Evolutionary conservation across 1,139 yeast species (phyloP).

Genomic region (Nakaseomyces delphensis): DNA sequence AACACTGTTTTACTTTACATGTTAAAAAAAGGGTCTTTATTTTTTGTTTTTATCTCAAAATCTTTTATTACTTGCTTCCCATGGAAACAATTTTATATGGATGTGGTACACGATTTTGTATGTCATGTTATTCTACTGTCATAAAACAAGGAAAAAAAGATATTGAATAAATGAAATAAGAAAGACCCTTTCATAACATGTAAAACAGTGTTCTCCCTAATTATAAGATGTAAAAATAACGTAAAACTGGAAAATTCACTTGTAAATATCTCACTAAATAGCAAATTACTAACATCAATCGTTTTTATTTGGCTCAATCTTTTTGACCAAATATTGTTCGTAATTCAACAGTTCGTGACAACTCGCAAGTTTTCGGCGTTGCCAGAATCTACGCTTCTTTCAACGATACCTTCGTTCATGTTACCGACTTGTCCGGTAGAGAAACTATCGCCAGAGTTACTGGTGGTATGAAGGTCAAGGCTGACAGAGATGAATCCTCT

Average conservation of each 20-base stretch:
- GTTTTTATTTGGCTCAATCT: too few species aligned
- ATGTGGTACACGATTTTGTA: too few species aligned
- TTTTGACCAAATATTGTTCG: neutral
- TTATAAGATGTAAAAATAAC: constrained; percentile 4
- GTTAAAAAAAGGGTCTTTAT: too few species aligned
- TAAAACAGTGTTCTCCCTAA: neutral
- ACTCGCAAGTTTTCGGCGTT: constrained; percentile 99
- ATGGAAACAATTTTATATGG: too few species aligned
- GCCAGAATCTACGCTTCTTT: constrained; percentile 99
- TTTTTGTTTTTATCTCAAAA: too few species aligned
- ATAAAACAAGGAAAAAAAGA: too few species aligned
- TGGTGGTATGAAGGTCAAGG: constrained; percentile 99
- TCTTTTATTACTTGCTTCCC: too few species aligned
- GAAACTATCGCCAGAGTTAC: constrained; percentile 99
- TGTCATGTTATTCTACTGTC: too few species aligned
- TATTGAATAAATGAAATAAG: too few species aligned
- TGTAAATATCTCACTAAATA: neutral
- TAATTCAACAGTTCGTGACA: constrained; percentile 60
- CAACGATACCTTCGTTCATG: constrained; percentile 99
- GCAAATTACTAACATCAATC: neutral
- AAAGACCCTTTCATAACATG: too few species aligned
- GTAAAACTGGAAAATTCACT: constrained; percentile 4
- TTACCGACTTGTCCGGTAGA: constrained; percentile 98
- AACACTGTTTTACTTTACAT: neutral
- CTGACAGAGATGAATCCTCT: constrained; percentile 99